Evolutionary conservation across 2,329 filamentous ascomycete species (phyloP).

Genomic region (Aspergillus sp.): DNA sequence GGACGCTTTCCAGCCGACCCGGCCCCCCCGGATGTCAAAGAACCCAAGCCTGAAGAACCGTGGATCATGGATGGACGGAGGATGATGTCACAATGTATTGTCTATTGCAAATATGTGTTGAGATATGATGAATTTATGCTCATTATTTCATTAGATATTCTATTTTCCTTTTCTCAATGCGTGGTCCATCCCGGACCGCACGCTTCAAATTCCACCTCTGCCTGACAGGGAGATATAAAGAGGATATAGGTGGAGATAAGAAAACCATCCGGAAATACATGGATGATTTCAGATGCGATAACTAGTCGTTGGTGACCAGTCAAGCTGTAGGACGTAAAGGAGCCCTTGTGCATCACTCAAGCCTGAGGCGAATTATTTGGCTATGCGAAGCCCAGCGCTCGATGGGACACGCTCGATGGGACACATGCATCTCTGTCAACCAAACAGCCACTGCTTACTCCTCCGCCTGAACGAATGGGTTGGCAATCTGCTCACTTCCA

Average conservation of each 20-base stretch:
- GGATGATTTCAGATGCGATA: background rate
- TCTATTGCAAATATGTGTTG: too few relatives aligned
- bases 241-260: background rate
- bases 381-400: background rate
- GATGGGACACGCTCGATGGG: background rate
- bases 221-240: background rate
- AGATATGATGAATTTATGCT: background rate
- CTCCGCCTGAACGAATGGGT: slow-evolving; percentile 79
- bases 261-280: background rate
- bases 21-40: background rate
- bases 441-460: slow-evolving; percentile 47
- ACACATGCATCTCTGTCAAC: background rate
- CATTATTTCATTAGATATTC: slow-evolving; percentile 7
- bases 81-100: slow-evolving; percentile 3
- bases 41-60: background rate
- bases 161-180: slow-evolving; percentile 1
- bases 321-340: background rate
- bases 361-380: background rate
- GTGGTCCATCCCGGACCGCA: background rate
- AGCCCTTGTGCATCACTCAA: background rate
- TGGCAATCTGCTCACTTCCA: slow-evolving; percentile 92
- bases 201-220: background rate
- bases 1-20: too few relatives aligned
- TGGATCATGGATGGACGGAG: background rate
- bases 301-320: background rate